Conservation (phyloP, 495 filamentous ascomycete species). For the Darksidea phi region DNA sequence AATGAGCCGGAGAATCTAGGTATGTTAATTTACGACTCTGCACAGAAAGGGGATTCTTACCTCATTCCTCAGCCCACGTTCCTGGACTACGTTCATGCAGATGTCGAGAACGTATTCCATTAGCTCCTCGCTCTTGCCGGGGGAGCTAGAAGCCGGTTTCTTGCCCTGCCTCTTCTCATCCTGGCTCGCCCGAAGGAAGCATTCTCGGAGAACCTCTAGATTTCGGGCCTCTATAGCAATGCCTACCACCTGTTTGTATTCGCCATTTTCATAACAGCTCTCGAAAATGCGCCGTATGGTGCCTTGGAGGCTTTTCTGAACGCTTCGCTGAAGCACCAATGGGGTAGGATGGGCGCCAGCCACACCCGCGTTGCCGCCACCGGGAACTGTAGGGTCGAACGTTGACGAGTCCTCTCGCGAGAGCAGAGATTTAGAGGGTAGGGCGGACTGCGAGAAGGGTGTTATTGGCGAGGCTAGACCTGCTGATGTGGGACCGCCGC, state of each 20-base stretch:
- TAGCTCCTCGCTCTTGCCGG: conserved; percentile 70
- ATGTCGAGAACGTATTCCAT: conserved; percentile 96
- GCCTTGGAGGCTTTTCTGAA: conserved; percentile 70
- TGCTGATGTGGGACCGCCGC: conserved; percentile 64
- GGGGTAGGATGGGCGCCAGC: conserved; percentile 55
- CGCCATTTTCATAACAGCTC: conserved; percentile 78
- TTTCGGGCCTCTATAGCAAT: conserved; percentile 96
- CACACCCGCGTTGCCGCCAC: conserved; percentile 53
- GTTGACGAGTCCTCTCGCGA: conserved; percentile 69
- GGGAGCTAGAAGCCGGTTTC: conserved; percentile 30
- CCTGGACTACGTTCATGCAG: conserved; percentile 96
- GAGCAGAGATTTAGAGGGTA: conserved; percentile 90
- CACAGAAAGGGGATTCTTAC: conserved; percentile 42
- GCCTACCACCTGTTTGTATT: conserved; percentile 96
- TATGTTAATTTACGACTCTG: conserved; percentile 29
- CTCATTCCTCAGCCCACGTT: conserved; percentile 79
- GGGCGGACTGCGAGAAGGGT: conserved; percentile 85
- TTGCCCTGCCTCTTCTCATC: conserved; percentile 72
- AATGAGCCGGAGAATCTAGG: conserved; percentile 78
- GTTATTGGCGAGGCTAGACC: conserved; percentile 82
- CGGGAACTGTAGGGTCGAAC: conserved; percentile 55
- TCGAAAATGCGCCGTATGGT: conserved; percentile 90
- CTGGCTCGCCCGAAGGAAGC: conserved; percentile 77
- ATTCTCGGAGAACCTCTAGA: conserved; percentile 80
- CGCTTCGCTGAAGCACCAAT: conserved; percentile 54